phyloP scores from a whole-genome alignment of 2,329 filamentous ascomycete genomes.

The Trichoderma sp. region DNA sequence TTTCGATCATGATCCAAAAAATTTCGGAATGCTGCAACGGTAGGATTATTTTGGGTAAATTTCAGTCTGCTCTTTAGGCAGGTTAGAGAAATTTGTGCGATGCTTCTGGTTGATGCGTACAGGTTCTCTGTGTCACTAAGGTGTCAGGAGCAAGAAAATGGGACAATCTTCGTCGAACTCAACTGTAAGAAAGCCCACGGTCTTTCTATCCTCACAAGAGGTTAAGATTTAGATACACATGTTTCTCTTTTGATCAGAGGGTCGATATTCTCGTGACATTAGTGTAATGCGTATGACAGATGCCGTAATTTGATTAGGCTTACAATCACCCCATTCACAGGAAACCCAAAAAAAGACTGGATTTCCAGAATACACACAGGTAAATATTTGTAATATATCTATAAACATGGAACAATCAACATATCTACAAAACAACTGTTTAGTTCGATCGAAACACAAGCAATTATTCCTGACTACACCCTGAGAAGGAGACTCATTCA shows the following conservation, averaged over 20 bases:
- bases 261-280: background rate
- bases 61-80: background rate
- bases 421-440: background rate
- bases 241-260: background rate
- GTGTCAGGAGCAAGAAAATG: background rate
- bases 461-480: background rate
- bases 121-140: background rate
- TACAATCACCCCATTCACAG: background rate
- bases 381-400: background rate
- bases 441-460: background rate
- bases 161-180: background rate
- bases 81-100: background rate
- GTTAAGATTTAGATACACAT: too few relatives aligned
- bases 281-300: background rate
- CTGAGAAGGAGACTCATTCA: background rate
- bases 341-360: background rate
- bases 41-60: background rate
- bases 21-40: background rate
- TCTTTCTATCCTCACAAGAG: fast-evolving
- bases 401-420: background rate
- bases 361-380: too few relatives aligned
- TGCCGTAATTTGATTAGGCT: background rate
- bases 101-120: background rate
- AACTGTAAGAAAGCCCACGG: background rate
- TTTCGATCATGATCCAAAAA: background rate